Evolutionary conservation across 1,284 basidiomycete species (phyloP), one percentile per base, ranked within the genome.

Genomic region (Grifola frondosa): DNA sequence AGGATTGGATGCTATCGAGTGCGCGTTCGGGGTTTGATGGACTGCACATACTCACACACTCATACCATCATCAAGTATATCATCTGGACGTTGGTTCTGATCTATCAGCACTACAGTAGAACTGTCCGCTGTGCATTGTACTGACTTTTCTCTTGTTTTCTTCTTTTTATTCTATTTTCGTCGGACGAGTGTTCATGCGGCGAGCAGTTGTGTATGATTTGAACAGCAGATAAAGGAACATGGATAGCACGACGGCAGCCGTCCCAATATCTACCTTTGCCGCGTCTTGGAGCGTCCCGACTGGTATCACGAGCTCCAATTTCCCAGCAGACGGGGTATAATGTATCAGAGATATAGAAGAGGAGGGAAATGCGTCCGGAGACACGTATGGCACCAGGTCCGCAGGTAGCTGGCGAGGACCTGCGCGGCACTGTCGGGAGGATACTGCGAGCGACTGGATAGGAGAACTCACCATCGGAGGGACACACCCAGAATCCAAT

Each of bases 211-310:
- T 47, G 23, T 51, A 22, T 11, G 57, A 56, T 11, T 63, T 56
- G 33, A 47, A 56, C 7, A 57, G 42, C 20, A 74, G 53, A 48
- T 69, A 70, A 40, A 67, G 46, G 48, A 73, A 75, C 42, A 65
- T 65, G 16, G 59, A 37, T 21, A 73, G 50, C 40, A 77, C 66
- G 20, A 63, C 64, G 16, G 65, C 34, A 2, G 65, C 62, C 0
- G 74, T 77, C 15, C 71, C 63, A 21, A 67, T 47, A 44, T 77
- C 71, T 5, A 77, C 74, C 30, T 64, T 52, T 0, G 52, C 46
- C 1, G 75, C 52, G 49, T 77, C 67, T 6, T 54, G 52, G 2
- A 51, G 47, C 16, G 59, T 56, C 15, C 74, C 75, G 0, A 71
- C 64, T 0, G 75, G 75, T 4, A 74, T 60, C 3, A 49, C 55